Percentiles rank a stretch among this genome's conserved stretches.
These are phyloP conservation scores for Geotrichum australiense DNA, from an alignment of 1,139 yeast species.

Conservation along the genomic window DNA sequence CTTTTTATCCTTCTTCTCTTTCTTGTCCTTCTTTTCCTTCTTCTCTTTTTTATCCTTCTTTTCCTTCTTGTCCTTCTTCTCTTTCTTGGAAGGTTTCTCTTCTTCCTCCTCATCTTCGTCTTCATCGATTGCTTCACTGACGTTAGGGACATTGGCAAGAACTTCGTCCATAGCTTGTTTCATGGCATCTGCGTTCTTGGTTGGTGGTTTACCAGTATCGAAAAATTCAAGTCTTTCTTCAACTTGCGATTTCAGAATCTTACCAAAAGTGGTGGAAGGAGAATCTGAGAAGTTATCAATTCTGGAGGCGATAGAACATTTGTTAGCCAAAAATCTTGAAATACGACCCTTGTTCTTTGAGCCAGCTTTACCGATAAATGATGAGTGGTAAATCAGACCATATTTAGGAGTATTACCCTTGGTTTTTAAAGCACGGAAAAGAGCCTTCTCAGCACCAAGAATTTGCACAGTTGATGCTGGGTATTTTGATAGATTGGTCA, in stretches of 20 bases:
- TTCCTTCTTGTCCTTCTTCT: conserved; percentile 34
- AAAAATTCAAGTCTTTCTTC: conserved; percentile 95
- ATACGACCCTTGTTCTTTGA: conserved; percentile 98
- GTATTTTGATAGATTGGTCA: conserved; percentile 89
- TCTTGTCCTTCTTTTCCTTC: conserved; percentile 32
- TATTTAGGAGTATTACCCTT: conserved; percentile 98
- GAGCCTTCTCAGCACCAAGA: conserved; percentile 98
- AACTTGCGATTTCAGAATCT: conserved; percentile 87
- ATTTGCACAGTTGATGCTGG: conserved; percentile 99
- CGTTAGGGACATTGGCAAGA: conserved; percentile 41
- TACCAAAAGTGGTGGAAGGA: conserved; percentile 70
- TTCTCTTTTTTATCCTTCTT: conserved; percentile 32
- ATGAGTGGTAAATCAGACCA: conserved; percentile 94
- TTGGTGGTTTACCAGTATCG: conserved; percentile 94
- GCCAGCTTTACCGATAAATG: conserved; percentile 93
- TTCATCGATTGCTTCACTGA: conserved; percentile 41
- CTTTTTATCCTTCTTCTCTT: conserved; percentile 44
- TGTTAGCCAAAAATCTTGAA: conserved; percentile 96
- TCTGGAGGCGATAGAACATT: conserved; percentile 97
- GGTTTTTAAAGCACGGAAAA: conserved; percentile 96
- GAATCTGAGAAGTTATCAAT: conserved; percentile 76
- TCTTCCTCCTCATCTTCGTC: conserved; percentile 34
- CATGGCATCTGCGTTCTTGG: no score
- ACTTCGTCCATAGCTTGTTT: conserved; percentile 61
- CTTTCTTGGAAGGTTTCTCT: conserved; percentile 31